Conservation (phyloP, 768 basidiomycete genomes). For the Leccinum disarticulatum region DNA sequence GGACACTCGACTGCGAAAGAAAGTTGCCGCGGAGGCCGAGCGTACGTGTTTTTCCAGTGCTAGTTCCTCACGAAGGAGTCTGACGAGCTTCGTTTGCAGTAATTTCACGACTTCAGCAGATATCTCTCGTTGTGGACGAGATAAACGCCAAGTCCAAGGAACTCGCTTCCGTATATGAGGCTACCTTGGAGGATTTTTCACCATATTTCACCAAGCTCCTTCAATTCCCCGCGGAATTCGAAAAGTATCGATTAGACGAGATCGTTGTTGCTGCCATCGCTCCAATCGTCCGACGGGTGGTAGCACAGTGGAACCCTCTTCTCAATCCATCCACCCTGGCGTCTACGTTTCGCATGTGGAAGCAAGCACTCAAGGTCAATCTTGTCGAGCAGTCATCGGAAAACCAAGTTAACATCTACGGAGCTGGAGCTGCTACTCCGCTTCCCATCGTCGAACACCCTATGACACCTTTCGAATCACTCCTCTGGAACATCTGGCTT, state of each 20-base stretch:
- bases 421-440: slow-evolving; percentile 38
- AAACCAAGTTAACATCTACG: slow-evolving; percentile 57
- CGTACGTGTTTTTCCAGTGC: slow-evolving; percentile 42
- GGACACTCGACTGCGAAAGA: slow-evolving; percentile 65
- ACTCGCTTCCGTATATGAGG: slow-evolving; percentile 62
- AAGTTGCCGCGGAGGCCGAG: slow-evolving; percentile 74
- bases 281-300: slow-evolving; percentile 71
- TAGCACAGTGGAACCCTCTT: slow-evolving; percentile 81
- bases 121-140: slow-evolving; percentile 73
- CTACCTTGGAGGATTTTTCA: slow-evolving; percentile 71
- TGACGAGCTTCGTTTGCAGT: slow-evolving; percentile 44
- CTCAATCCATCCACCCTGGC: slow-evolving; percentile 67
- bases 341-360: slow-evolving; percentile 69
- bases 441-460: slow-evolving; percentile 44
- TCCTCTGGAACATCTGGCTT: slow-evolving; percentile 94
- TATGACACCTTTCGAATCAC: slow-evolving; percentile 95
- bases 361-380: slow-evolving; percentile 62
- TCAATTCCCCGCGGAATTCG: slow-evolving; percentile 73
- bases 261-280: slow-evolving; percentile 90
- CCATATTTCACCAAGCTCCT: slow-evolving; percentile 73
- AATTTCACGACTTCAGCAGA: slow-evolving; percentile 72
- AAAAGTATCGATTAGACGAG: slow-evolving; percentile 80
- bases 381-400: slow-evolving; percentile 41
- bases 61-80: slow-evolving; percentile 2
- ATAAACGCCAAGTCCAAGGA: slow-evolving; percentile 67